Percentiles rank a stretch among this genome's conserved stretches.
Conservation (phyloP, 768 basidiomycete genomes). For the Tylopilus vinaceipallidus region DNA sequence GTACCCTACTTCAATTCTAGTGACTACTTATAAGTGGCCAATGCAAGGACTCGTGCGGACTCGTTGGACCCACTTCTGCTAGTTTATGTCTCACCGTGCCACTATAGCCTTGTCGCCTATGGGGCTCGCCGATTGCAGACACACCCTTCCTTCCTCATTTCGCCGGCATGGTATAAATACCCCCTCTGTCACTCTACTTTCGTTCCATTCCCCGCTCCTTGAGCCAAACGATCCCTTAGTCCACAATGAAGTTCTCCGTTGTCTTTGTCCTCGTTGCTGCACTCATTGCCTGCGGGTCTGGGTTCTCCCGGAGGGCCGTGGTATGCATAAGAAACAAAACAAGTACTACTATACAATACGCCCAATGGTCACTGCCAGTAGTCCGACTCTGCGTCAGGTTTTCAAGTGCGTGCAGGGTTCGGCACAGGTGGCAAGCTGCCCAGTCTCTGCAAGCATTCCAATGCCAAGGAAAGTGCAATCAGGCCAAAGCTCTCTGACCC, state of each 20-base stretch:
- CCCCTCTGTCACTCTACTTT: not conserved
- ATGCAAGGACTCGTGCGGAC: too few relatives aligned
- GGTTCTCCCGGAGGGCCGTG: too few relatives aligned
- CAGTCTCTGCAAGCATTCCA: conserved; percentile 54
- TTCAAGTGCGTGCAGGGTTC: conserved; percentile 2
- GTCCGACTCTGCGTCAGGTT: too few relatives aligned
- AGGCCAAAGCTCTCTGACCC: conserved; percentile 68
- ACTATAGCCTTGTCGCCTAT: too few relatives aligned
- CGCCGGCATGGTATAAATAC: conserved; percentile 11
- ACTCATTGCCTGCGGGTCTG: too few relatives aligned
- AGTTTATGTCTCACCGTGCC: too few relatives aligned
- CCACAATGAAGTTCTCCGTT: conserved; percentile 29
- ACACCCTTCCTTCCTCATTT: conserved; percentile 11
- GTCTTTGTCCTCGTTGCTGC: conserved; percentile 38
- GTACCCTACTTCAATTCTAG: too few relatives aligned
- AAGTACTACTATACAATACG: too few relatives aligned
- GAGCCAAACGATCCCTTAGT: not conserved
- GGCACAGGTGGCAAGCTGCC: conserved; percentile 28
- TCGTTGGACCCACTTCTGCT: too few relatives aligned
- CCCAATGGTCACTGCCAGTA: too few relatives aligned
- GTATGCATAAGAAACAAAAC: too few relatives aligned
- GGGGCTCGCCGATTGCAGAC: conserved; percentile 12
- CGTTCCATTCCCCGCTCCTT: not conserved
- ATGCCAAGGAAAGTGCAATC: conserved; percentile 55
- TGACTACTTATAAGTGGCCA: too few relatives aligned